These are phyloP conservation scores for Davidsoniella eucalypti DNA, from an alignment of 2,329 filamentous ascomycete species.

Conservation along the genomic window DNA sequence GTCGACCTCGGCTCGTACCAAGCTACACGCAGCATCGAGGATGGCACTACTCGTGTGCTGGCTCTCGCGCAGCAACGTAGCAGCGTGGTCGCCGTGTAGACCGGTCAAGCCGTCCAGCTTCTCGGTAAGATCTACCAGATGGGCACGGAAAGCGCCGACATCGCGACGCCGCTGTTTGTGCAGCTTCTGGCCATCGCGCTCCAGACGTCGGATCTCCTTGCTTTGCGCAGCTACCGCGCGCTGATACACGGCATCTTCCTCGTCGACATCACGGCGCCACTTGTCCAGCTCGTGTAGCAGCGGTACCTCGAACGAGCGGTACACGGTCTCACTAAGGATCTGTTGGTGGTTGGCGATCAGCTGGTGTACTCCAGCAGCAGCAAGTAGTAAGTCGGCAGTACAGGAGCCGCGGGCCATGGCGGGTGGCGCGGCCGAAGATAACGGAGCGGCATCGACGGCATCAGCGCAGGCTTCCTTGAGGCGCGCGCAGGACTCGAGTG, in stretches of 20 bases:
- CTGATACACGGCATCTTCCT: conserved; percentile 46
- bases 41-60: conserved; percentile 48
- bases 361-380: conserved; percentile 48
- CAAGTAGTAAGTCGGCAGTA: conserved; percentile 46
- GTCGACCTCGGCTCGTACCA: conserved; percentile 52
- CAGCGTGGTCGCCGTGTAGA: conserved; percentile 43
- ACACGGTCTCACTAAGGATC: conserved; percentile 52
- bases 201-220: conserved; percentile 44
- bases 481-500: conserved; percentile 51
- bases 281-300: conserved; percentile 52
- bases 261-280: conserved; percentile 46
- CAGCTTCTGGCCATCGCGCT: conserved; percentile 47
- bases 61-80: conserved; percentile 41
- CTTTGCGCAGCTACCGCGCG: conserved; percentile 36
- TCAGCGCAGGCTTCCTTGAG: conserved; percentile 50
- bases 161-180: conserved; percentile 43
- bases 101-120: conserved; percentile 46
- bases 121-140: conserved; percentile 45
- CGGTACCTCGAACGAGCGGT: conserved; percentile 51
- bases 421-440: conserved; percentile 22
- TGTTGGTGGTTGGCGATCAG: conserved; percentile 54
- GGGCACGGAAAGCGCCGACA: conserved; percentile 43
- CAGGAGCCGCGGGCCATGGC: conserved; percentile 32
- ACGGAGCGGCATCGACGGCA: conserved; percentile 25
- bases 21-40: conserved; percentile 46